Base-by-base conservation (phyloP, 805 yeast genomes). In the Tetrapisispora arboricola region DNA sequence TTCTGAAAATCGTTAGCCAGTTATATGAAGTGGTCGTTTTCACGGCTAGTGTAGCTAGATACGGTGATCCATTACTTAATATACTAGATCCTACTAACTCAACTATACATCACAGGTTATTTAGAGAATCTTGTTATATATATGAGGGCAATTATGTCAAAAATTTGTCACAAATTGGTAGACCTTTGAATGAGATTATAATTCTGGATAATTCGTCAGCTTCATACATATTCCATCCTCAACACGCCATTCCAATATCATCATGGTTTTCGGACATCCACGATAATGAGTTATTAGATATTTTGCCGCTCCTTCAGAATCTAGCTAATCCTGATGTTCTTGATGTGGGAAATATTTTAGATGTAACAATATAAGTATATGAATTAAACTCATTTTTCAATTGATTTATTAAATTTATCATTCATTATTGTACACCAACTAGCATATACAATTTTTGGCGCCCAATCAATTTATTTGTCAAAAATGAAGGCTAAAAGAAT, bases 201-300 rank as follows among this genome's bases (percentile, higher is more conserved):
- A 92, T 92, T 49, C 78, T 92, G 49, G 99, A 92, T 67, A 92
- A 92, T 63, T 88, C 97, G 2, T 97, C 99, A 1, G 95, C 97
- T 3, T 85, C 96, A n/a, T 92, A 92, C 63, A 80, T 90, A 42
- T 84, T 92, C 70, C 97, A 92, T 59, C 99, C 98, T 17, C 94
- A 86, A 61, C 96, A 92, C 66, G 94, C 97, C 8, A 82, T 92
- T 22, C 99, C 99, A 19, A 84, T 92, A 22, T 84, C 95, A 49
- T 80, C 92, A 60, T 92, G 99, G 99, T 92, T 92, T 70, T 84
- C 95, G 50, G 99, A 92, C 64, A 78, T 92, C 22, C 98, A 92
- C 61, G 99, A 92, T 62, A 88, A 88, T 60, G 99, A 92, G 69
- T 71, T 92, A 53, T 63, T 84, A 46, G 99, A 92, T 63, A 76